Base-by-base conservation (phyloP, 1,139 yeast species). In the Meyerozyma athensensis region DNA sequence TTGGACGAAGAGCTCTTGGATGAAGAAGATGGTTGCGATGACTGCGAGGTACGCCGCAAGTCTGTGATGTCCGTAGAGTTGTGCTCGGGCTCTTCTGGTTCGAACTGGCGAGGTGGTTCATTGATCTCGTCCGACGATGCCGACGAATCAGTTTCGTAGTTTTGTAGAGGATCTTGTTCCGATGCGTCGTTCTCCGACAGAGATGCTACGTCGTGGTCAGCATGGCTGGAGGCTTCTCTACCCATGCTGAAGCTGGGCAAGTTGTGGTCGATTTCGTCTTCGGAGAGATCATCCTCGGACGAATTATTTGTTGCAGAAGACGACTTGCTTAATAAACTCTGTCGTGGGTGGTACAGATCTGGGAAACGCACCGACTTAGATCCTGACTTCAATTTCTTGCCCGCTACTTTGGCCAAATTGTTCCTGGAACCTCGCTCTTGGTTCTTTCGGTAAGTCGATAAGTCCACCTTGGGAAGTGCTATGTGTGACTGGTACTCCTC, bases 371-470 rank as follows among this genome's bases (percentile, higher is more conserved):
- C 65, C 12, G 57, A 42, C 36, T 56, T 54, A 35, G 43, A 40
- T 13, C 55, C 56, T 23, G 47, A 45, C 30, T 58, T 55, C 30
- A 61, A 44, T 37, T 55, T 63, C 39, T 59, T 58, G 3, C 65
- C 65, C 4, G 28, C 28, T 2, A 69, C 68, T 42, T 64, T 63
- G 16, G 59, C 63, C 14, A 65, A 42, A 39, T 54, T 55, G 12
- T 54, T 41, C 19, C 46, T 50, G 18, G 58, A 44, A 30, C 41
- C 49, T 34, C 45, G 52, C 30, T 51, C 49, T 19, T 59, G 54
- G 35, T 58, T 55, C 39, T 50, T 52, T 36, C 57, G 49, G 31
- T 45, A 42, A 23, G 53, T 46, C 26, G 47, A 49, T 23, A 61
- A 43, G 38, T 58, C 52, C 21, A 63, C 50, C 18, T 53, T 50